Evolutionary conservation across 306 rosid genomes (phyloP).

Genomic region (Mimosa pudica): DNA sequence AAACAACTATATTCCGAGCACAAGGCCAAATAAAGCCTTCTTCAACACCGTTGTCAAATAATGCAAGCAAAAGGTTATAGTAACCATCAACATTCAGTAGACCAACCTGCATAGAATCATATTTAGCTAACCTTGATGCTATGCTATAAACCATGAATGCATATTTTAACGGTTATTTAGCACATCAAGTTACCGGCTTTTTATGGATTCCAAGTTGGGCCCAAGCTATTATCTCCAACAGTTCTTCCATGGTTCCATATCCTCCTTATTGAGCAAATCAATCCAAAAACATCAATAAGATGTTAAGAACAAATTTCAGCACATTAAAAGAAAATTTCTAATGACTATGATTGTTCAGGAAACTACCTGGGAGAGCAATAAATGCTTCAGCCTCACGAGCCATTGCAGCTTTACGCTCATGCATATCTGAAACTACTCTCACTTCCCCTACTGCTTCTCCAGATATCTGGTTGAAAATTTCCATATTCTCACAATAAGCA

Average conservation of each 20-base stretch:
- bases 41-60: constrained; percentile 83
- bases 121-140: constrained; percentile 24
- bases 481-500: constrained; percentile 19
- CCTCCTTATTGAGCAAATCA: constrained; percentile 59
- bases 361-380: constrained; percentile 71
- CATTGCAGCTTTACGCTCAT: constrained; percentile 75
- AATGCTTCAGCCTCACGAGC: constrained; percentile 74
- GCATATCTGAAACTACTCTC: constrained; percentile 69
- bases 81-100: constrained; percentile 87
- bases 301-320: not conserved
- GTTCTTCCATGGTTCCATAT: constrained; percentile 92
- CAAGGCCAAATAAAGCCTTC: constrained; percentile 86
- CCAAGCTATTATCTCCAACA: constrained; percentile 89
- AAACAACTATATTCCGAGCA: constrained; percentile 74
- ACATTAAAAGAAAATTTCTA: constrained; percentile 1
- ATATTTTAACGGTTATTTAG: constrained; percentile 11
- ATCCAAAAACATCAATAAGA: constrained; percentile 14
- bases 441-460: constrained; percentile 70
- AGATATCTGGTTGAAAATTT: constrained; percentile 53
- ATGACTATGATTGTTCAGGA: constrained; percentile 3
- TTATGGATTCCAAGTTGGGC: constrained; percentile 91
- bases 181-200: constrained; percentile 56
- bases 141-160: constrained; percentile 1
- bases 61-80: constrained; percentile 76
- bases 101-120: constrained; percentile 63